phyloP scores from a whole-genome alignment of 768 basidiomycete species.

The Rhizopogon vulgaris region DNA sequence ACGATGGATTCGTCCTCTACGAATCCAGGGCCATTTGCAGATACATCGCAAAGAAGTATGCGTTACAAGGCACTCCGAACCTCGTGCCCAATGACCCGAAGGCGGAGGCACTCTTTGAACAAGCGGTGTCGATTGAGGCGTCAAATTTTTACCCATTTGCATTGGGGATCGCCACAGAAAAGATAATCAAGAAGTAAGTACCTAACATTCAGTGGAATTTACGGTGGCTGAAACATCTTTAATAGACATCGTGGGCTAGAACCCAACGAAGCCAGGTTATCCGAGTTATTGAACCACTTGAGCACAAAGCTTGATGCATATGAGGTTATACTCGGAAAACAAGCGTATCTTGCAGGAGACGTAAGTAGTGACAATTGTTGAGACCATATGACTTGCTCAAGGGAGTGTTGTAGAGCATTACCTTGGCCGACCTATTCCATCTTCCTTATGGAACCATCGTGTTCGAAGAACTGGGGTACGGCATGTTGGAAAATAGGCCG shows the following conservation, averaged over 20 bases:
- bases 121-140: conserved; percentile 27
- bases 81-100: conserved; percentile 39
- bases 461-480: conserved; percentile 18
- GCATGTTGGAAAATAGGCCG: conserved; percentile 16
- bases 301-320: conserved; percentile 43
- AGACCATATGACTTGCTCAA: not conserved
- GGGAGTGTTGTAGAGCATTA: conserved; percentile 26
- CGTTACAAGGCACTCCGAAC: conserved; percentile 35
- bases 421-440: conserved; percentile 41
- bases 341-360: conserved; percentile 51
- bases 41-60: conserved; percentile 49
- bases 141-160: conserved; percentile 49
- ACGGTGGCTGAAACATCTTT: not conserved
- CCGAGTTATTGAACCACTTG: conserved; percentile 18
- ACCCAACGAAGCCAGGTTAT: conserved; percentile 20
- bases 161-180: conserved; percentile 36
- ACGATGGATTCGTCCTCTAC: conserved; percentile 52
- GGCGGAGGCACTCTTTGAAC: conserved; percentile 36
- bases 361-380: conserved; percentile 23
- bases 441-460: conserved; percentile 31
- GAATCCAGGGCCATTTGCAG: conserved; percentile 51
- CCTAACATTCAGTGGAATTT: not conserved
- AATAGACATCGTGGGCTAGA: conserved; percentile 10
- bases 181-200: conserved; percentile 43
- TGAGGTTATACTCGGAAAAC: conserved; percentile 45